Evolutionary conservation across 192 early-diverging fungal species (phyloP).

Genomic region (Coemansia sp.): DNA sequence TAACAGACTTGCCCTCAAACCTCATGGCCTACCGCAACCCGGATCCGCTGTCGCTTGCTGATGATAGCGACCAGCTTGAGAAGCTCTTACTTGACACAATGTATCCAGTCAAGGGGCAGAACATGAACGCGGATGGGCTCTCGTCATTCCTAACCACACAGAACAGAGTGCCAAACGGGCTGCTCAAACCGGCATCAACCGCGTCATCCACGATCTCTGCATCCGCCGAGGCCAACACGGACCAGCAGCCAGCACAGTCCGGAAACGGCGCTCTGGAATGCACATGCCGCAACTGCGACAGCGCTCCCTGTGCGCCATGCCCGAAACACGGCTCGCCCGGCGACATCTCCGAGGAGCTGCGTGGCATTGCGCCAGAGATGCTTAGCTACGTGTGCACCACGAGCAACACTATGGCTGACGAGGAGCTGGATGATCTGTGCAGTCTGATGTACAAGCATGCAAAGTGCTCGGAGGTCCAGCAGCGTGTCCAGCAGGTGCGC

Average conservation of each 20-base stretch:
- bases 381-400: conserved; percentile 45
- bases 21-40: conserved; percentile 57
- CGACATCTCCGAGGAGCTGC: conserved; percentile 40
- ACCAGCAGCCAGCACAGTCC: conserved; percentile 9
- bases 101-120: conserved; percentile 14
- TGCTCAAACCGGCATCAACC: background rate
- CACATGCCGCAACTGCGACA: conserved; percentile 32
- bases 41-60: conserved; percentile 27
- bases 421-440: conserved; percentile 53
- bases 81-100: conserved; percentile 50
- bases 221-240: background rate
- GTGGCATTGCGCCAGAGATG: conserved; percentile 44
- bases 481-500: conserved; percentile 42
- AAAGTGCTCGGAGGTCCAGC: conserved; percentile 52
- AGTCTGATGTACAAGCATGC: conserved; percentile 54
- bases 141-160: background rate
- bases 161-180: background rate
- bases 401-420: conserved; percentile 39
- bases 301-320: conserved; percentile 19
- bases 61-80: conserved; percentile 51
- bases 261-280: conserved; percentile 6
- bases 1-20: conserved; percentile 22
- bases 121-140: background rate
- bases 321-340: conserved; percentile 48
- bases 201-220: background rate